These are phyloP conservation scores for Spergularia bocconei DNA, from an alignment of 148 eudicot genomes.

Conservation along the genomic window DNA sequence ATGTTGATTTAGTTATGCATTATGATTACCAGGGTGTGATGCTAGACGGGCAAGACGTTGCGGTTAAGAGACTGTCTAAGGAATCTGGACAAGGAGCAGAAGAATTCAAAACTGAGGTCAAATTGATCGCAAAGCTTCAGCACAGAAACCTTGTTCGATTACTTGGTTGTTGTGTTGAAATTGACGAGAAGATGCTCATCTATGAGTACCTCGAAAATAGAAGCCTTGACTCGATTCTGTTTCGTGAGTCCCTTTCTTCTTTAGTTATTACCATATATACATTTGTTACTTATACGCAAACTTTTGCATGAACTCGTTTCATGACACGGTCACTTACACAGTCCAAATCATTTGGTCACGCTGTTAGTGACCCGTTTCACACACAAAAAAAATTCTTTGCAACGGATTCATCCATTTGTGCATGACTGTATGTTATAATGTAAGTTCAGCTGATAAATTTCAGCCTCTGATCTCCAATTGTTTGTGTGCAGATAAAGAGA, in stretches of 20 bases:
- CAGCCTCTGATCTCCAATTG: too few relatives aligned
- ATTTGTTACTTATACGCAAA: neutral
- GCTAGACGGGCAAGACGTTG: slow-evolving; percentile 52
- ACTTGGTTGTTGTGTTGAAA: slow-evolving; percentile 72
- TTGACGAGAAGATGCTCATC: slow-evolving; percentile 66
- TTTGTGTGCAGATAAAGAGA: slow-evolving; percentile 39
- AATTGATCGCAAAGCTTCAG: slow-evolving; percentile 71
- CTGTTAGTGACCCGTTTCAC: too few relatives aligned
- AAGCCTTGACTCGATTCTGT: slow-evolving; percentile 64
- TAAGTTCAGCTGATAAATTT: too few relatives aligned
- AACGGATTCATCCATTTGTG: too few relatives aligned
- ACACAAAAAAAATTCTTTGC: too few relatives aligned
- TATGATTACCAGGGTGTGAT: slow-evolving; percentile 43
- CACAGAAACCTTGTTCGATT: slow-evolving; percentile 81
- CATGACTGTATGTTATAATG: too few relatives aligned
- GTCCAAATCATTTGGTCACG: too few relatives aligned
- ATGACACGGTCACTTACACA: neutral
- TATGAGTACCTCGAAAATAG: slow-evolving; percentile 67
- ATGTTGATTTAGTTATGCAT: neutral
- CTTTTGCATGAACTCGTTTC: neutral
- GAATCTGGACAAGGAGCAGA: slow-evolving; percentile 71
- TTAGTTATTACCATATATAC: neutral
- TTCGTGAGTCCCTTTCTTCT: slow-evolving; percentile 35
- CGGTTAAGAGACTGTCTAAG: slow-evolving; percentile 72
- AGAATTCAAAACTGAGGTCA: slow-evolving; percentile 73